phyloP scores from a whole-genome alignment of 1,284 basidiomycete genomes.

The Calocybe gambosa region DNA sequence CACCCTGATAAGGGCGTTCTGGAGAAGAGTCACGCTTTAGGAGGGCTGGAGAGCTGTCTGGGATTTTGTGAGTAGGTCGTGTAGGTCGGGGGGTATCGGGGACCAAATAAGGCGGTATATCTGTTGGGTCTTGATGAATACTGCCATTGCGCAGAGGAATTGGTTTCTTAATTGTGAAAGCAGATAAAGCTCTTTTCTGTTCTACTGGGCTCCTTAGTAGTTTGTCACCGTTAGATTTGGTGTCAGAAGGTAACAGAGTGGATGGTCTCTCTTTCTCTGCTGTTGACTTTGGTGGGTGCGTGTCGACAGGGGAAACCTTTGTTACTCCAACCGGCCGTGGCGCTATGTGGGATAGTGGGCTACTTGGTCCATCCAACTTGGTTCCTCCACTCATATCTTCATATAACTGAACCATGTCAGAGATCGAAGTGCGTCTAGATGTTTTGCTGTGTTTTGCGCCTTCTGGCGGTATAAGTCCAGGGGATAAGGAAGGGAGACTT shows the following conservation, averaged over 20 bases:
- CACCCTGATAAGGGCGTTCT: conserved; percentile 72
- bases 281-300: conserved; percentile 10
- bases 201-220: conserved; percentile 12
- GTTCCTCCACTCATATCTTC: conserved; percentile 52
- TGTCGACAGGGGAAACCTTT: conserved; percentile 10
- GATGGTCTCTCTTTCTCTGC: conserved; percentile 8
- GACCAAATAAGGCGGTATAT: conserved; percentile 4
- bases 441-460: conserved; percentile 31
- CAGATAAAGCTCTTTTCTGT: conserved; percentile 2
- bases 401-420: conserved; percentile 75
- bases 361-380: conserved; percentile 6
- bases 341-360: conserved; percentile 2
- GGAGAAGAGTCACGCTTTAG: conserved; percentile 48
- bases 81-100: conserved; percentile 11
- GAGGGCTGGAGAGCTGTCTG: conserved; percentile 23
- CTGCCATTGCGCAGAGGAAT: conserved; percentile 11
- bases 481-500: conserved; percentile 18
- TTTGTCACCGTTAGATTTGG: conserved; percentile 3
- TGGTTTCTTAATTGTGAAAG: conserved; percentile 5
- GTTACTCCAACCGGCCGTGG: conserved; percentile 11
- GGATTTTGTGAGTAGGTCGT: conserved; percentile 21
- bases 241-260: conserved; percentile 8
- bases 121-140: conserved; percentile 11
- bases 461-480: conserved; percentile 38
- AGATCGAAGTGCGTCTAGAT: conserved; percentile 64